A percentile compares a stretch with the other conserved stretches of the same genome.
These are phyloP conservation scores for Zymoseptoria tritici DNA, from an alignment of 2,329 filamentous ascomycete genomes.

Conservation along the genomic window DNA sequence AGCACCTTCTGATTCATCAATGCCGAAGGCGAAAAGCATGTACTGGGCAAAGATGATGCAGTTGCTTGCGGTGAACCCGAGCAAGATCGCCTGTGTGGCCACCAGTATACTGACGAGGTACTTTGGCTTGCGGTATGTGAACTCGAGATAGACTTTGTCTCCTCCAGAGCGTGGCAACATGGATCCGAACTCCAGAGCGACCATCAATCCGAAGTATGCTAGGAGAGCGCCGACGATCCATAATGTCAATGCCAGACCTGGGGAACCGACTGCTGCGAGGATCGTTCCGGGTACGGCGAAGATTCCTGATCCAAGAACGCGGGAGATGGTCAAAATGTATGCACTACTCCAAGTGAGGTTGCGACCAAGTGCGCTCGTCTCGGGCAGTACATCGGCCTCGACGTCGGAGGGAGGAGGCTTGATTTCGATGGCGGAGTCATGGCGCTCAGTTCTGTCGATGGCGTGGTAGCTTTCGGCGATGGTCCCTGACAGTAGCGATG, in stretches of 20 bases:
- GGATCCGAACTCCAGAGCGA: slow-evolving; percentile 61
- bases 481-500: slow-evolving; percentile 7
- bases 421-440: slow-evolving; percentile 3
- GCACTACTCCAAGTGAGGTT: slow-evolving; percentile 53
- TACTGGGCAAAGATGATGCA: slow-evolving; percentile 34
- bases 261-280: slow-evolving; percentile 57
- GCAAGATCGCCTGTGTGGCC: slow-evolving; percentile 54
- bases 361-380: slow-evolving; percentile 51
- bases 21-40: slow-evolving; percentile 44
- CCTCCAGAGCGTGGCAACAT: slow-evolving; percentile 65
- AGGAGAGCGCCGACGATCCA: slow-evolving; percentile 58
- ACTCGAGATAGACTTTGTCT: slow-evolving; percentile 63
- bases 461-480: slow-evolving; percentile 5
- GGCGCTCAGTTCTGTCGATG: slow-evolving; percentile 6
- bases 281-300: slow-evolving; percentile 66
- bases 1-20: slow-evolving; percentile 46
- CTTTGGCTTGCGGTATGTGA: slow-evolving; percentile 55
- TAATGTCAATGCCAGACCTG: slow-evolving; percentile 54
- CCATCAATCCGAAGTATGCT: slow-evolving; percentile 46
- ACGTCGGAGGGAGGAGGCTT: slow-evolving; percentile 26
- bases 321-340: slow-evolving; percentile 56
- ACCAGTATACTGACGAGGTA: slow-evolving; percentile 59
- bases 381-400: slow-evolving; percentile 53
- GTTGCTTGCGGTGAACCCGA: slow-evolving; percentile 63
- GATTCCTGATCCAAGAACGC: slow-evolving; percentile 63